Conservation (phyloP, 1,284 basidiomycete genomes). For the Ustilago esculenta region DNA sequence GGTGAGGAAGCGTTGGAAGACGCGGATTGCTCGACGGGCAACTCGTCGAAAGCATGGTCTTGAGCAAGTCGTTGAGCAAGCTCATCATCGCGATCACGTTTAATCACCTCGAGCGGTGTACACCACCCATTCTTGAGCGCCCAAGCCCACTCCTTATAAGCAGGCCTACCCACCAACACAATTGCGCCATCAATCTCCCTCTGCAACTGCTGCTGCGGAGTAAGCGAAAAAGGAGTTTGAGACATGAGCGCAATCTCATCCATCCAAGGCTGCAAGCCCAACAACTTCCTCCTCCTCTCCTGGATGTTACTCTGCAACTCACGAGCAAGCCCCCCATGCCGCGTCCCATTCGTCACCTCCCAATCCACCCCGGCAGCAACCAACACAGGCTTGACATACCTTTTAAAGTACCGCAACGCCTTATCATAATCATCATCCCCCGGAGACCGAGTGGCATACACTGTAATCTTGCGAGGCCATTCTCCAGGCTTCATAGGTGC, state of each 20-base stretch:
- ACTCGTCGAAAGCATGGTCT: constrained; percentile 82
- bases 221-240: constrained; percentile 72
- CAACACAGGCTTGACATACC: constrained; percentile 96
- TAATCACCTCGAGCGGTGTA: constrained; percentile 71
- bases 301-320: constrained; percentile 79
- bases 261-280: constrained; percentile 62
- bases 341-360: constrained; percentile 81
- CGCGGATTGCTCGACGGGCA: constrained; percentile 37
- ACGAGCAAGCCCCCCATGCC: constrained; percentile 83
- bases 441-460: constrained; percentile 89
- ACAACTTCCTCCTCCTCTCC: constrained; percentile 71
- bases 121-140: constrained; percentile 87
- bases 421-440: constrained; percentile 92
- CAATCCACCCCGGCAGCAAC: constrained; percentile 95
- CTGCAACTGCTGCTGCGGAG: constrained; percentile 72
- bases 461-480: constrained; percentile 81
- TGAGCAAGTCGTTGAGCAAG: constrained; percentile 76
- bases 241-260: constrained; percentile 67
- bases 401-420: constrained; percentile 85
- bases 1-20: constrained; percentile 20
- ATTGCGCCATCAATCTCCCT: constrained; percentile 82
- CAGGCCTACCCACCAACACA: constrained; percentile 87
- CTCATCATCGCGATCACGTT: constrained; percentile 75
- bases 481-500: constrained; percentile 76
- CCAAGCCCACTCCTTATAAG: constrained; percentile 92